Percentiles rank a stretch among this genome's conserved stretches.
Conservation (phyloP, 78 protist species). For the Planoprotostelium fungivorum region DNA sequence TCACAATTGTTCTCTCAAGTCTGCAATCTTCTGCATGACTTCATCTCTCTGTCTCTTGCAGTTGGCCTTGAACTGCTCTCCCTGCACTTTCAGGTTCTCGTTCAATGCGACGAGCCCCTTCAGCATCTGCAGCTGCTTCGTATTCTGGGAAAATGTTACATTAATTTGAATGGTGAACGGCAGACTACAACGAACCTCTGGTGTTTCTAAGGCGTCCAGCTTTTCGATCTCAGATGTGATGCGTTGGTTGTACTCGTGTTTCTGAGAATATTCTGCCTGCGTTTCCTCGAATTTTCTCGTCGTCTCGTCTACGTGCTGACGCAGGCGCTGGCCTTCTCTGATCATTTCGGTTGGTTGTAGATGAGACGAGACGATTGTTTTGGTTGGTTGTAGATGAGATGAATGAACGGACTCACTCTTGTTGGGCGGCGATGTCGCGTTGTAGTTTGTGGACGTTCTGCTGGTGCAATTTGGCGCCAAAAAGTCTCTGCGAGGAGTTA, state of each 20-base stretch:
- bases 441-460: not conserved
- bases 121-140: conserved; percentile 33
- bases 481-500: not conserved
- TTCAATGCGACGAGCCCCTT: conserved; percentile 33
- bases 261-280: conserved; percentile 18
- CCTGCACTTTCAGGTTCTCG: conserved; percentile 54
- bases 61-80: conserved; percentile 26
- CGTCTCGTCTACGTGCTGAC: conserved; percentile 1
- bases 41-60: conserved; percentile 55
- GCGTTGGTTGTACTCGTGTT: conserved; percentile 31
- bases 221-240: conserved; percentile 46
- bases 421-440: not conserved
- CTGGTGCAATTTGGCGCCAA: not conserved
- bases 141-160: conserved; percentile 11
- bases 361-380: too few relatives aligned
- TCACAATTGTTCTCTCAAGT: not conserved
- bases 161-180: not conserved
- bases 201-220: conserved; percentile 64
- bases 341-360: too few relatives aligned
- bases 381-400: not conserved
- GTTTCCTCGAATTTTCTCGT: conserved; percentile 13
- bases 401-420: not conserved
- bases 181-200: conserved; percentile 30
- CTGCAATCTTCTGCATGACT: conserved; percentile 43
- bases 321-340: conserved; percentile 11